Conservation (phyloP, 2,329 filamentous ascomycete species). For the Diaporthe batatas region DNA sequence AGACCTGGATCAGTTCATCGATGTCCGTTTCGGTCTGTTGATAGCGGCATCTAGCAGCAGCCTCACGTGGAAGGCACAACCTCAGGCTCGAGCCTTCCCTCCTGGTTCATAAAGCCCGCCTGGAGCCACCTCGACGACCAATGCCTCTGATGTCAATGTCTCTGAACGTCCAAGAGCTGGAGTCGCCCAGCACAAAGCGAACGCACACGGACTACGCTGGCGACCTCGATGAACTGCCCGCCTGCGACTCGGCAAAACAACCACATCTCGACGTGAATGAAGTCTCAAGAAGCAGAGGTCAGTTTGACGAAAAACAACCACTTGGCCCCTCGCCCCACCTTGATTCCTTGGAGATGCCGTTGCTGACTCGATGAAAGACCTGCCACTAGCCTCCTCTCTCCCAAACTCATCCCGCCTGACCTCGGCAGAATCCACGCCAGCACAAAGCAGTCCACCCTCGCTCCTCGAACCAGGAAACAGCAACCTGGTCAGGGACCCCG, state of each 20-base stretch:
- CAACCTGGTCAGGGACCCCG: conserved; percentile 55
- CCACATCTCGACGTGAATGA: not conserved
- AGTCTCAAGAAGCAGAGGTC: conserved; percentile 31
- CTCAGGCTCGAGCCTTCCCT: conserved; percentile 15
- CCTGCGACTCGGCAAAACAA: conserved; percentile 45
- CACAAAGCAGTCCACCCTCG: conserved; percentile 50
- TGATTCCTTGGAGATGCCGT: not conserved
- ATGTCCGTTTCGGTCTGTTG: conserved; percentile 4
- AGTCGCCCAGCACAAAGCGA: conserved; percentile 58
- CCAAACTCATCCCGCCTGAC: conserved; percentile 43
- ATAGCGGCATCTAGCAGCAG: conserved; percentile 16
- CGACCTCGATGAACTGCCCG: conserved; percentile 31
- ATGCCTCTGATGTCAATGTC: conserved; percentile 66
- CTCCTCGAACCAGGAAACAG: conserved; percentile 60
- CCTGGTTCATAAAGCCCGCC: not conserved
- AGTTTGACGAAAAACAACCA: not conserved
- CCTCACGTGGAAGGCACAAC: conserved; percentile 27
- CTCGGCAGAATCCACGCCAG: conserved; percentile 46
- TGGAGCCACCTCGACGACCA: conserved; percentile 39
- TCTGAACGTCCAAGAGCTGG: conserved; percentile 61
- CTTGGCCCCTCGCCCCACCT: not conserved
- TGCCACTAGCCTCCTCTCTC: conserved; percentile 15
- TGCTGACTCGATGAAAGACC: conserved; percentile 18
- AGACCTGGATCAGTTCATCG: conserved; percentile 2
- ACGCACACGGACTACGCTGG: conserved; percentile 61